Evolutionary conservation across 108 stramenopile species (phyloP), one percentile per base, ranked within the genome.

Genomic region (Aurantiochytrium sp.): DNA sequence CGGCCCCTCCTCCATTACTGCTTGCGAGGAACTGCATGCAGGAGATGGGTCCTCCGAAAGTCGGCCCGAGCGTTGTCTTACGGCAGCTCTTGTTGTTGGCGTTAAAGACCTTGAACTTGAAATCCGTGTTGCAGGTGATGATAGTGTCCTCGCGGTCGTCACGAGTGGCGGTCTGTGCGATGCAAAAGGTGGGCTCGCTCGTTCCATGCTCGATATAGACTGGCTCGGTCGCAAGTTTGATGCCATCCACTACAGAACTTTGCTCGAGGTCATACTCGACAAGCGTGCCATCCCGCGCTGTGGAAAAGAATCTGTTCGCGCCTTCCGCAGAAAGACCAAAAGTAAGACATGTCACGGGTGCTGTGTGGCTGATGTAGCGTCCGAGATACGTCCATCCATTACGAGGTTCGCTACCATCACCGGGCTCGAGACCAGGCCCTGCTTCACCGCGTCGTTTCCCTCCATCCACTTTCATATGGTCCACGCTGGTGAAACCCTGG

Each of bases 121-220:
- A 94, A 19, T 94, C 94, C 49, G 64, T 72, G 90, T 92, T 93
- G 23, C 91, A 92, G 21, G 88, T 90, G 45, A 94, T 59, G 55
- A 94, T 28, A 5, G 92, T 58, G 73, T 95, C 93, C 91, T 95
- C 94, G 57, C 92, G 91, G 89, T 92, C 93, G 35, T 90, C 91
- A 43, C 88, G 89, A 5, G 83, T 72, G 16, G 73, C 87, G 5
- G 94, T 93, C 73, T 94, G 91, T 93, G 92, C 94, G 25, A 92
- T 18, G 35, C 92, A 87, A 19, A 88, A 88, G 6, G 93, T 93
- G 14, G 94, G 94, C 42, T 87, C 28, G 45, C 92, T 90, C 42
- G 28, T 53, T 3, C 76, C 44, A 58, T 92, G 91, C 89, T 95
- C 94, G 42, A 94, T 89, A 45, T 59, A 35, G 29, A 53, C 87